Percentiles rank a stretch among this genome's conserved stretches.
These are phyloP conservation scores for Jatropha podagrica DNA, from an alignment of 441 rosid species.

Conservation along the genomic window DNA sequence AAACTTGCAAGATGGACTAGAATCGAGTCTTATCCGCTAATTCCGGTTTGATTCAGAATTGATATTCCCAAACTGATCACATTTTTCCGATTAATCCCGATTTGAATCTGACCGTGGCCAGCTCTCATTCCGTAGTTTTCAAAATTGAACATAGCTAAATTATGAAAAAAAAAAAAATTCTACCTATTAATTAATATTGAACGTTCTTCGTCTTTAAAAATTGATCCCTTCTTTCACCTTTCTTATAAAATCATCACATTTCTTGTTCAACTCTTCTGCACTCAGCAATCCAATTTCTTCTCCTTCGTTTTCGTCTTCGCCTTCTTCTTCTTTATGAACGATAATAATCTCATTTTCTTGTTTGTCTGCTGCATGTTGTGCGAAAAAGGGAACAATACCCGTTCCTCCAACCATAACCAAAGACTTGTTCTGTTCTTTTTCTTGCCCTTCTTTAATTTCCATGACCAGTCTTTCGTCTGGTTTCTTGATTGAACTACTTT, in stretches of 20 bases:
- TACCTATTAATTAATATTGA: slow-evolving; percentile 10
- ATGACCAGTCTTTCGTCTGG: slow-evolving; percentile 15
- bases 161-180: background rate
- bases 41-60: too few species aligned
- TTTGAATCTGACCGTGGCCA: too few species aligned
- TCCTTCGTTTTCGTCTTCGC: slow-evolving; percentile 26
- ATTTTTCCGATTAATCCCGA: too few species aligned
- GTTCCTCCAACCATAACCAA: background rate
- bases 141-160: background rate
- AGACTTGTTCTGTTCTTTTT: slow-evolving; percentile 3
- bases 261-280: slow-evolving; percentile 61
- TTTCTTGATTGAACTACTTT: background rate
- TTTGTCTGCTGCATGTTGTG: slow-evolving; percentile 22
- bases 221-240: slow-evolving; percentile 50
- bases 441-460: slow-evolving; percentile 20
- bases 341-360: background rate
- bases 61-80: too few species aligned
- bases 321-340: background rate
- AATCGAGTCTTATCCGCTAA: too few species aligned
- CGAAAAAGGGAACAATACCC: too few species aligned
- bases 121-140: too few species aligned
- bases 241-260: slow-evolving; percentile 70
- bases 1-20: too few species aligned
- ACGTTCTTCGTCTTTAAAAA: slow-evolving; percentile 26
- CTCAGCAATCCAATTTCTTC: slow-evolving; percentile 33